These are phyloP conservation scores for Eutrema salsugineum DNA, from an alignment of 441 rosid species.

Conservation along the genomic window DNA sequence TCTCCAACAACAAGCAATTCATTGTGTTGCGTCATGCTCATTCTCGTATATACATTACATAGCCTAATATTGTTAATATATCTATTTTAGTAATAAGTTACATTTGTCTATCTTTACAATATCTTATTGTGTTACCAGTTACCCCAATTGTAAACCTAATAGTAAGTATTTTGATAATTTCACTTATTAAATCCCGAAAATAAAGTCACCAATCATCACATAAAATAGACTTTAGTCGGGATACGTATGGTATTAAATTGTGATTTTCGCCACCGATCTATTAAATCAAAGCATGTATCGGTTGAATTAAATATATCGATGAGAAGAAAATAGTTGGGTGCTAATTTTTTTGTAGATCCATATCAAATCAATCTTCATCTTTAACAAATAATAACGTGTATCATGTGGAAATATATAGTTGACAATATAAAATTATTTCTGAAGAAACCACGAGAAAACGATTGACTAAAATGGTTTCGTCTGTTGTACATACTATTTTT, in stretches of 20 bases:
- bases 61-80: too few relatives aligned
- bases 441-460: conserved; percentile 6
- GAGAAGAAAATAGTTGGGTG: background rate
- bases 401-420: conserved; percentile 5
- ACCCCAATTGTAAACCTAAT: background rate
- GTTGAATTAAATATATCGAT: background rate
- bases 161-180: background rate
- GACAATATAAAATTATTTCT: background rate
- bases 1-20: conserved; percentile 3
- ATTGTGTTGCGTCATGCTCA: conserved; percentile 14
- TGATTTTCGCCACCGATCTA: background rate
- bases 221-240: background rate
- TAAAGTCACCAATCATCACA: background rate
- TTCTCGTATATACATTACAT: conserved; percentile 6
- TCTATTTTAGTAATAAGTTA: too few relatives aligned
- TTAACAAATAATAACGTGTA: conserved; percentile 12
- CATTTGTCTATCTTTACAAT: background rate
- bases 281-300: background rate
- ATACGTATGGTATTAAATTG: background rate
- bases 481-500: background rate
- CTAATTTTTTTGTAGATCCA: background rate
- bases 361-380: conserved; percentile 6
- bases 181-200: background rate
- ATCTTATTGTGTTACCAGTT: background rate
- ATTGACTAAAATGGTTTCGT: background rate